These are phyloP conservation scores for Gossypium australe DNA, from an alignment of 345 rosid species.

Conservation along the genomic window DNA sequence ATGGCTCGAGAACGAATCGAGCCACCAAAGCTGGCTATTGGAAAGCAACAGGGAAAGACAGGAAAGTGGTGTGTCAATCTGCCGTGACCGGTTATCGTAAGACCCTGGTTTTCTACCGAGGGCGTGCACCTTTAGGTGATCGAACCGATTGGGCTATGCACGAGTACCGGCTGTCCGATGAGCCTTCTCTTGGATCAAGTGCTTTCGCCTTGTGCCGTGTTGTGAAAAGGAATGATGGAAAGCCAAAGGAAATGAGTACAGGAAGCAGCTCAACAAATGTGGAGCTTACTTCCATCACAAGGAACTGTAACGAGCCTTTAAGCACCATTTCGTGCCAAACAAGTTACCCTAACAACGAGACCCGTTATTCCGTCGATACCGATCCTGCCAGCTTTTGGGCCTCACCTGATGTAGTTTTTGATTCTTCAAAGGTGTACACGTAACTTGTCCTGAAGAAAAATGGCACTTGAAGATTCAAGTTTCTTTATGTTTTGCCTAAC, in stretches of 20 bases:
- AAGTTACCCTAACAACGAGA: conserved; percentile 18
- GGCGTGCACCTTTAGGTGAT: conserved; percentile 77
- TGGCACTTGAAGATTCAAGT: background rate
- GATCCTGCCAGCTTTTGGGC: conserved; percentile 40
- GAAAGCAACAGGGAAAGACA: conserved; percentile 92
- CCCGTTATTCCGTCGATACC: conserved; percentile 24
- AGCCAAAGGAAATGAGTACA: conserved; percentile 22
- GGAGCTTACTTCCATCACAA: conserved; percentile 23
- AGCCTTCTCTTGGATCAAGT: conserved; percentile 43
- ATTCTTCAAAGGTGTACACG: conserved; percentile 52
- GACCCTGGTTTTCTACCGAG: conserved; percentile 73
- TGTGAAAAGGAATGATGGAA: conserved; percentile 54
- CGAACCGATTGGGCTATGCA: conserved; percentile 82
- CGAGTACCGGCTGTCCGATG: conserved; percentile 76
- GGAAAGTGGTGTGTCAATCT: conserved; percentile 56
- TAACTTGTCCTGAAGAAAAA: background rate
- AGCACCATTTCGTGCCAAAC: conserved; percentile 21
- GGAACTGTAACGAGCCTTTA: conserved; percentile 37
- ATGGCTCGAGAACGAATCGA: conserved; percentile 63
- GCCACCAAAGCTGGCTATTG: conserved; percentile 39
- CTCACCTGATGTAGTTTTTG: conserved; percentile 59
- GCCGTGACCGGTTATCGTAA: conserved; percentile 50
- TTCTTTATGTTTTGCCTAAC: background rate
- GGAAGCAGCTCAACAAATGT: conserved; percentile 35
- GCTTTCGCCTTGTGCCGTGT: conserved; percentile 78